Percentiles rank a stretch among this genome's conserved stretches.
Evolutionary conservation across 306 rosid species (phyloP).

Genomic region (Carpinus fangiana): DNA sequence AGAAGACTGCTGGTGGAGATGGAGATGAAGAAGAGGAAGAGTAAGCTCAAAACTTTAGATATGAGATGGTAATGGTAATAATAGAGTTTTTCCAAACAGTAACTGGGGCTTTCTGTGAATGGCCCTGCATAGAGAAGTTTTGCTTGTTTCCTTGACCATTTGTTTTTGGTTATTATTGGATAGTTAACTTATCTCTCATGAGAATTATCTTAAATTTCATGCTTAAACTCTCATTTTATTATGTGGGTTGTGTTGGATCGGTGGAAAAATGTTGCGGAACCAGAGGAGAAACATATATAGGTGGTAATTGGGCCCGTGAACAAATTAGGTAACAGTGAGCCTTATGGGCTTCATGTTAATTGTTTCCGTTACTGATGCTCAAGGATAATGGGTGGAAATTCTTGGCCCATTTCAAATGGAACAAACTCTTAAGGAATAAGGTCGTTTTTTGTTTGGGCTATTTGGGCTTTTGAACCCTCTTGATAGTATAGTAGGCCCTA

Average conservation of each 20-base stretch:
- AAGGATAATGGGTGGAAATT: too few relatives aligned
- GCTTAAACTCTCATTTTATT: not conserved
- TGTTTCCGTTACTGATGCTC: too few relatives aligned
- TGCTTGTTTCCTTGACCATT: not conserved
- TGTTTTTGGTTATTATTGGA: not conserved
- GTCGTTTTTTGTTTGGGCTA: too few relatives aligned
- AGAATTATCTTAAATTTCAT: not conserved
- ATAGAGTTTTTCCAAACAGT: not conserved
- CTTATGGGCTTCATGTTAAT: too few relatives aligned
- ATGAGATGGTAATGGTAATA: not conserved
- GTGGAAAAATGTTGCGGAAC: not conserved
- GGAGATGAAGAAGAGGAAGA: slow-evolving; percentile 41
- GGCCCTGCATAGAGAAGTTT: not conserved
- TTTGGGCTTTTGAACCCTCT: too few relatives aligned
- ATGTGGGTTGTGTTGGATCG: not conserved
- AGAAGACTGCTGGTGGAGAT: slow-evolving; percentile 43
- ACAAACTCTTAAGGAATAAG: too few relatives aligned
- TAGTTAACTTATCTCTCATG: not conserved
- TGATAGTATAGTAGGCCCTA: too few relatives aligned
- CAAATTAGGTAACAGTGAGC: too few relatives aligned
- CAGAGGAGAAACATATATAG: too few relatives aligned
- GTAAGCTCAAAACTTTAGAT: not conserved
- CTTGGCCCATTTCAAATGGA: too few relatives aligned
- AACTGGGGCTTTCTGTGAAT: not conserved
- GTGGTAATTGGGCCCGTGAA: too few relatives aligned